phyloP scores from a whole-genome alignment of 169 alveolate species.

The Plasmodium chabaudi region DNA sequence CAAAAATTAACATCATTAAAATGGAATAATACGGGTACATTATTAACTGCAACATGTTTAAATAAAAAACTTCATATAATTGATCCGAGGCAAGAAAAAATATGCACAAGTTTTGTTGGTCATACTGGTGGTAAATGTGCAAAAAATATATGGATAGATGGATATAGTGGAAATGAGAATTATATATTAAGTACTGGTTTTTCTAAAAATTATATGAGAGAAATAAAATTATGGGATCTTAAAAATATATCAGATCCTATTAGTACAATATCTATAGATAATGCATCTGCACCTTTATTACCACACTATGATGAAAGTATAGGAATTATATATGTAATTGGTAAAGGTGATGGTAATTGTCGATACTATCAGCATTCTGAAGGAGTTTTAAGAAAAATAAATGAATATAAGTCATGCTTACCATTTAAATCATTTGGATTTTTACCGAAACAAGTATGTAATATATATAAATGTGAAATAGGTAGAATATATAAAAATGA shows the following conservation, averaged over 20 bases:
- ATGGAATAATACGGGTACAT: slow-evolving; percentile 80
- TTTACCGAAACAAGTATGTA: slow-evolving; percentile 81
- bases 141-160: slow-evolving; percentile 82
- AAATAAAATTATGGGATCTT: slow-evolving; percentile 83
- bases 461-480: slow-evolving; percentile 83
- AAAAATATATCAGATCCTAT: slow-evolving; percentile 77
- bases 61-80: slow-evolving; percentile 68
- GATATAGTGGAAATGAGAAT: slow-evolving; percentile 78
- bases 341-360: slow-evolving; percentile 86
- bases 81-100: slow-evolving; percentile 82
- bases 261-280: slow-evolving; percentile 78
- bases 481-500: slow-evolving; percentile 83
- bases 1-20: slow-evolving; percentile 79
- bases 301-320: slow-evolving; percentile 85
- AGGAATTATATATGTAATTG: slow-evolving; percentile 81
- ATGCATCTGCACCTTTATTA: slow-evolving; percentile 83
- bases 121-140: slow-evolving; percentile 83
- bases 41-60: slow-evolving; percentile 23
- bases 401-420: slow-evolving; percentile 82
- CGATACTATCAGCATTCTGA: slow-evolving; percentile 82
- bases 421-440: slow-evolving; percentile 84
- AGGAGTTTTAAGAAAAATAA: slow-evolving; percentile 78
- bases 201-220: slow-evolving; percentile 83
- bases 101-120: slow-evolving; percentile 61
- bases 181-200: slow-evolving; percentile 83